Base-by-base conservation (phyloP, 495 filamentous ascomycete species). In the Talaromyces stipitatus region DNA sequence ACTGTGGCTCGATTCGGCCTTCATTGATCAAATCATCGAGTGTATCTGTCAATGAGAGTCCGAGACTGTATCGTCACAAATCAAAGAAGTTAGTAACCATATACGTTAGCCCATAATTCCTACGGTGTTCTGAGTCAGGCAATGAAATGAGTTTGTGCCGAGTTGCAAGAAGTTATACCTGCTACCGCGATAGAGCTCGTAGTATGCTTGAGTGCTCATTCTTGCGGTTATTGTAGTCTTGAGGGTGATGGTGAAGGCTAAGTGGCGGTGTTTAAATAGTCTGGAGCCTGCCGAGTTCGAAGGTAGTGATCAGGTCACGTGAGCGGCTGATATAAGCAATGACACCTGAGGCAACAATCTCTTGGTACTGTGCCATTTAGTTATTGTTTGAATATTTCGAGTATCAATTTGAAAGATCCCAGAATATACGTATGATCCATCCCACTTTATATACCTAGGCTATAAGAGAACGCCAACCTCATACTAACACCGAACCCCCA, bases 141-240 rank as follows among this genome's bases (percentile, higher is more conserved):
- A n/a, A n/a, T n/a, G n/a, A n/a, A n/a, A n/a, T n/a, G n/a, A n/a
- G 26, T 24, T 18, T 55, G 18, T 54, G 60, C 61, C 22, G 22
- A 12, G 20, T 18, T 23, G 45, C 45, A 26, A 48, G 45, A 5
- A n/a, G 45, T 10, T 71, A 68, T 89, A 96, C 91, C 90, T 96
- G 85, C 90, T 94, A 75, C 91, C 88, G 62, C 92, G 90, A 71
- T 98, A 98, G 61, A 98, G 83, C 82, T 98, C 94, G 70, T 97
- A 97, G 74, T 89, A 96, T 59, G 70, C 62, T 28, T 71, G 72
- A 20, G 69, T 50, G 58, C 66, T 67, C 70, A 74, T 74, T 33
- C 45, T 69, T 63, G 33, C 45, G 10, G 3, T 48, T 26, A 48
- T 43, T 43, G 20, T 16, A n/a, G 32, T 23, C 54, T 23, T 51